Conservation (phyloP, 23 red algal genomes). For the Gracilaria domingensis region DNA sequence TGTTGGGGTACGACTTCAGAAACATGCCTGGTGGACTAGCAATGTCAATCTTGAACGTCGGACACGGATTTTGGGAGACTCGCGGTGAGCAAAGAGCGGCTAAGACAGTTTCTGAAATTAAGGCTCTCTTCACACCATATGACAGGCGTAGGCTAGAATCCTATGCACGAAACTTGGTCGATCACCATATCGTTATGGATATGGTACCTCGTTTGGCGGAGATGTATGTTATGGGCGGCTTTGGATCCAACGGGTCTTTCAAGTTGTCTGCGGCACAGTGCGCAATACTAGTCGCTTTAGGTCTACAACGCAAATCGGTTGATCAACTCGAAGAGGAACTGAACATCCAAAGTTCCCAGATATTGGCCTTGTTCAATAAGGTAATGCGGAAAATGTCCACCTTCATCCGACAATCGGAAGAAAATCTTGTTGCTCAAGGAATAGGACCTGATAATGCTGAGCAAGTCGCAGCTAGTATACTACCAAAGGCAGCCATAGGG, state of each 20-base stretch:
- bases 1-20: slow-evolving; percentile 83
- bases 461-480: neutral
- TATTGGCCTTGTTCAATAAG: slow-evolving; percentile 96
- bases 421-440: slow-evolving; percentile 37
- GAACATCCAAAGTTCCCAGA: slow-evolving; percentile 70
- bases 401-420: slow-evolving; percentile 62
- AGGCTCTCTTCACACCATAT: slow-evolving; percentile 68
- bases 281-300: slow-evolving; percentile 88
- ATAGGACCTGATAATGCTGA: slow-evolving; percentile 38
- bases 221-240: slow-evolving; percentile 69
- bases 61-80: slow-evolving; percentile 20
- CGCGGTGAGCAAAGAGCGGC: neutral
- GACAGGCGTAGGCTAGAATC: slow-evolving; percentile 84
- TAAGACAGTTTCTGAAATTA: slow-evolving; percentile 53
- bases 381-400: slow-evolving; percentile 85
- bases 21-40: slow-evolving; percentile 63
- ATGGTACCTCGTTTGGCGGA: slow-evolving; percentile 81
- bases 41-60: slow-evolving; percentile 58
- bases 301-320: slow-evolving; percentile 84
- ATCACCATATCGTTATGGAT: slow-evolving; percentile 95
- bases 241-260: slow-evolving; percentile 41
- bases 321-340: slow-evolving; percentile 78
- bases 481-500: slow-evolving; percentile 2
- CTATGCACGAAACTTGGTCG: slow-evolving; percentile 85
- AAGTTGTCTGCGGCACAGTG: slow-evolving; percentile 85